These are phyloP conservation scores for Aspergillus heteromorphus DNA, from an alignment of 495 filamentous ascomycete species.

Conservation along the genomic window DNA sequence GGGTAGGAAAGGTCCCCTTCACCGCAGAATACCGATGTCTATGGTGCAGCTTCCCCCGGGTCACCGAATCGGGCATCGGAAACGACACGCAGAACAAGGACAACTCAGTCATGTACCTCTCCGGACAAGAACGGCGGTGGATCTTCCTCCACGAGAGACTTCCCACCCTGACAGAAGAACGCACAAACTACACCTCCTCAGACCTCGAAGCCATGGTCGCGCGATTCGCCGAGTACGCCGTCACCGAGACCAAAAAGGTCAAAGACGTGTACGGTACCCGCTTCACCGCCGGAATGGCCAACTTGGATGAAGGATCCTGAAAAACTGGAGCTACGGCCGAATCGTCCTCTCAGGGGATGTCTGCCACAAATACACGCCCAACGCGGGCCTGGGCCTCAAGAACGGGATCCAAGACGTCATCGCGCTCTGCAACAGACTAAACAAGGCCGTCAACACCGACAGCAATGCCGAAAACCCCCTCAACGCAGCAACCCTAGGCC, in stretches of 20 bases:
- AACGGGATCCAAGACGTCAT: slow-evolving; percentile 31
- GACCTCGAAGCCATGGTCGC: slow-evolving; percentile 23
- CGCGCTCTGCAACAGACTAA: slow-evolving; percentile 29
- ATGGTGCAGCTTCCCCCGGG: slow-evolving; percentile 23
- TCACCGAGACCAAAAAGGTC: slow-evolving; percentile 19
- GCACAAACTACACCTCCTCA: slow-evolving; percentile 22
- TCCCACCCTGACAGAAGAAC: slow-evolving; percentile 18
- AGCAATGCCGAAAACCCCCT: not conserved
- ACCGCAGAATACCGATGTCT: slow-evolving; percentile 15
- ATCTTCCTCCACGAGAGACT: slow-evolving; percentile 31
- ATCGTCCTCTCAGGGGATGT: slow-evolving; percentile 24
- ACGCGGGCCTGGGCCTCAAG: slow-evolving; percentile 29
- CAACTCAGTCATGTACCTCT: slow-evolving; percentile 17
- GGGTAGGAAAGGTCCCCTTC: slow-evolving; percentile 21
- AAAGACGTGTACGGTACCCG: slow-evolving; percentile 23
- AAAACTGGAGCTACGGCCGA: slow-evolving; percentile 20
- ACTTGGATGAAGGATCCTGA: slow-evolving; percentile 22
- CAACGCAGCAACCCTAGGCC: not conserved
- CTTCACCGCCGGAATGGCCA: slow-evolving; percentile 13
- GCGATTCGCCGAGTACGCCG: slow-evolving; percentile 21
- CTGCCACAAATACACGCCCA: slow-evolving; percentile 22
- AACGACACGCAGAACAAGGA: slow-evolving; percentile 14
- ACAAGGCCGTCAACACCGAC: not conserved
- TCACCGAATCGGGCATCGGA: slow-evolving; percentile 12
- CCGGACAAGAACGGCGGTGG: slow-evolving; percentile 24